A percentile compares a stretch with the other conserved stretches of the same genome.
These are phyloP conservation scores for Penicillium sp. DNA, from an alignment of 2,329 filamentous ascomycete species.

Conservation along the genomic window DNA sequence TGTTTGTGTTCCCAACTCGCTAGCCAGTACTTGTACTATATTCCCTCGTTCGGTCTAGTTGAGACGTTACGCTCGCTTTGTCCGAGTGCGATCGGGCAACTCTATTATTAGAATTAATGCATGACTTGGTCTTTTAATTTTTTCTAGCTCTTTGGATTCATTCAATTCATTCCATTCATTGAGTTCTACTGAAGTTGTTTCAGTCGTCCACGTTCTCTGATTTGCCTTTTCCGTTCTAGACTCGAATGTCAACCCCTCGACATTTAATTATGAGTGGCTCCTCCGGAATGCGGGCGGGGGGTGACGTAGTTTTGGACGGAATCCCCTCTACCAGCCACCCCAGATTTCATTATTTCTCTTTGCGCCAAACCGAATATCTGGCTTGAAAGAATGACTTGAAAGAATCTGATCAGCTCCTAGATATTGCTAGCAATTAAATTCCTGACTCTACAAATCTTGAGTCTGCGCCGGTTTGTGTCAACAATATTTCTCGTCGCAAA, in stretches of 20 bases:
- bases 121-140: background rate
- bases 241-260: background rate
- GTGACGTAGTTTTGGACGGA: slow-evolving; percentile 26
- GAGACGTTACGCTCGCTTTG: slow-evolving; percentile 12
- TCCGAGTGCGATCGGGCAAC: slow-evolving; percentile 2
- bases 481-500: background rate
- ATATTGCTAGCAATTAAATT: background rate
- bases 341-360: slow-evolving; percentile 13
- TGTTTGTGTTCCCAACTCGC: slow-evolving; percentile 17
- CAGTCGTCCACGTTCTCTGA: background rate
- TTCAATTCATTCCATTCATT: background rate
- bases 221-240: background rate
- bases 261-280: slow-evolving; percentile 2
- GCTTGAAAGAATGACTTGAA: slow-evolving; percentile 3
- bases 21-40: slow-evolving; percentile 33
- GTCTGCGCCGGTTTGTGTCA: background rate
- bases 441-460: background rate
- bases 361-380: slow-evolving; percentile 2
- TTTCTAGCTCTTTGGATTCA: background rate
- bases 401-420: background rate
- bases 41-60: slow-evolving; percentile 14
- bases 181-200: background rate
- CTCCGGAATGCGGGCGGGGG: slow-evolving; percentile 19
- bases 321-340: slow-evolving; percentile 21
- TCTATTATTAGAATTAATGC: slow-evolving; percentile 14